Evolutionary conservation across 768 basidiomycete species (phyloP), one percentile per base, ranked within the genome.

Genomic region (Russula vinacea): DNA sequence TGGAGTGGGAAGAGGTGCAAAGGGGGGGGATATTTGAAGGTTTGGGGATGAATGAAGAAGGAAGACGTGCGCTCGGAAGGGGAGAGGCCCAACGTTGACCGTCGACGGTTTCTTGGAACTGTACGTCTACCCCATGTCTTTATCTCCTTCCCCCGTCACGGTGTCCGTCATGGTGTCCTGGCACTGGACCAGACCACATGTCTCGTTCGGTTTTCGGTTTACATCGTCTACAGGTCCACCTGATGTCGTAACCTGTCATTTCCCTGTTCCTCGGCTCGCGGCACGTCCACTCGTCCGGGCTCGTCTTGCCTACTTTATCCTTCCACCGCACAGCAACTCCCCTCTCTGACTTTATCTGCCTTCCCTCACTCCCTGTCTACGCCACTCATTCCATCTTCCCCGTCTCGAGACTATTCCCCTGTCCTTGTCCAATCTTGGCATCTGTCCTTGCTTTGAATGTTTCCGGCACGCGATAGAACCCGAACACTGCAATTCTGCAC

Each of bases 1-100:
- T 60, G 67, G 61, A 29, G 60, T 51, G 56, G 54, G 58, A 61
- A 51, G 56, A 56, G 17, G 29, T 44, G 65, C 63, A 35, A 67
- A 53, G 62, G 42, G 69, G 72, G 68, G 62, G 65, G 70, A 62
- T 62, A 71, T 66, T 65, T 64, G 67, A 62, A 66, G 52, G 59
- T 39, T 56, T 57, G 40, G 66, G 56, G 62, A 63, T 60, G 63
- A 62, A 62, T 59, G 65, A 58, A 66, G 57, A 58, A 55, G 50
- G 62, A 65, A 62, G 53, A 55, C 58, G 57, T 56, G 44, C 29
- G 39, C 39, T 68, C 58, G 56, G 65, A 67, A 69, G 50, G 45
- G 62, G 68, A 61, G 54, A 56, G 45, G 32, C 44, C 45, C 26
- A 64, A 50, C 58, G 66, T 50, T 64, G 54, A 54, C 66, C 62